Evolutionary conservation across 257 asterid genomes (phyloP), one percentile per base, ranked within the genome.

Genomic region (Eustoma russellianum): DNA sequence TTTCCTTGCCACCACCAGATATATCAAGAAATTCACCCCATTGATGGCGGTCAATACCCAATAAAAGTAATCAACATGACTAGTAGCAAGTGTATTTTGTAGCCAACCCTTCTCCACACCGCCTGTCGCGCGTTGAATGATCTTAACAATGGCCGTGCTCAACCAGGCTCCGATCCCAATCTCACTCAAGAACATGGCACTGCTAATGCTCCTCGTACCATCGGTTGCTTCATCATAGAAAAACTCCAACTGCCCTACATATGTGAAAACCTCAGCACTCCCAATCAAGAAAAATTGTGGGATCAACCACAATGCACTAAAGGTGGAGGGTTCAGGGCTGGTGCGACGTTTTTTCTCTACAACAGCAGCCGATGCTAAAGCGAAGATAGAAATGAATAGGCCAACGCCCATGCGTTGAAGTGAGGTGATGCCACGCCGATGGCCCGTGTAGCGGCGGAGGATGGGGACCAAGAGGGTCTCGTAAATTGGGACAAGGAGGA

Each of bases 151-250:
- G 17, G 76, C 90, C 0, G 88, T 83, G 48, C 93, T 86, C 33
- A 86, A 64, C 95, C 95, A 86, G 28, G 90, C 83, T 52, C 95
- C 93, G 3, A 85, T 78, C 66, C 95, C 95, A 14, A 86, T 80
- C 71, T 83, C 90, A 50, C 95, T 78, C 70, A 86, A 63, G 62
- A 86, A 83, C 61, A 86, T 6, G 6, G 95, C 95, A n/a, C 95
- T 86, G 35, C 93, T 78, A 0, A 83, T 62, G 54, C 95, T 86
- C 49, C 88, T 70, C 35, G 93, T 86, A 41, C 95, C 95, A 3
- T 83, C 95, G 0, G 86, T 83, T 0, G 93, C 77, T 73, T 79
- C 93, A 0, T 86, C 87, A 51, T 83, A 86, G 70, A 86, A 86
- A 18, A 85, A 82, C 46, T 85, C 95, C 15, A 85, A 46, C 65